Percentiles rank a stretch among this genome's conserved stretches.
Conservation (phyloP, 2,329 filamentous ascomycete genomes). For the Calycina herbarum region DNA sequence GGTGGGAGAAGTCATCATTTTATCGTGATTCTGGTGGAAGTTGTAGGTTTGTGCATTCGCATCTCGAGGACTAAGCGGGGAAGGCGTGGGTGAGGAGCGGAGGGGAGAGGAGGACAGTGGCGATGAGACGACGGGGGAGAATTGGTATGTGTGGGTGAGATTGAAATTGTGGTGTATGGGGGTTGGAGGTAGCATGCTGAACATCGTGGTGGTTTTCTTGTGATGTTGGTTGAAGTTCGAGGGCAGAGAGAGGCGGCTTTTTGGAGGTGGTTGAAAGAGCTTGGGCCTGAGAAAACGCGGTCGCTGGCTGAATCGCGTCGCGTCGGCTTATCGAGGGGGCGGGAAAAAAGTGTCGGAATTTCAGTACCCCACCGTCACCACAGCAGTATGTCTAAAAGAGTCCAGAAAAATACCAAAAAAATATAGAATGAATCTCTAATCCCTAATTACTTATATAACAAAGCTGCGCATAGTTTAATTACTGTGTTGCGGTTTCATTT, state of each 20-base stretch:
- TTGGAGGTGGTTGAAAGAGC: neutral
- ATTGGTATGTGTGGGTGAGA: conserved; percentile 15
- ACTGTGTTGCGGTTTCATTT: too few relatives aligned
- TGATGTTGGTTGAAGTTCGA: neutral
- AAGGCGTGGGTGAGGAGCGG: conserved; percentile 49
- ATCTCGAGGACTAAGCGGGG: conserved; percentile 46
- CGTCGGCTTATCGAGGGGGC: too few relatives aligned
- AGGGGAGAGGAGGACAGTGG: conserved; percentile 61
- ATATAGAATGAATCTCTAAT: too few relatives aligned
- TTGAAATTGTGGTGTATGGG: conserved; percentile 20
- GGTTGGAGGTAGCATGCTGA: conserved; percentile 29
- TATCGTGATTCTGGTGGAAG: conserved; percentile 19
- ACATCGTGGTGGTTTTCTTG: conserved; percentile 28
- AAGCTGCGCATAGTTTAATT: too few relatives aligned
- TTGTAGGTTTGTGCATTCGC: conserved; percentile 45
- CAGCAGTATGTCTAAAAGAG: too few relatives aligned
- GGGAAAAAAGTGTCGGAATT: too few relatives aligned
- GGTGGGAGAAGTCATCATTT: conserved; percentile 31
- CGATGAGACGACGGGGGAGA: conserved; percentile 49
- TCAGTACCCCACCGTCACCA: too few relatives aligned
- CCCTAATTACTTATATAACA: too few relatives aligned
- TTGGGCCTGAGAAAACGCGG: neutral
- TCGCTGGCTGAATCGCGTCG: too few relatives aligned
- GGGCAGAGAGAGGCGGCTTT: too few relatives aligned
- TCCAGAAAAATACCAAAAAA: too few relatives aligned